Evolutionary conservation across 305 asterid genomes (phyloP).

Genomic region (Fraxinus platypoda): DNA sequence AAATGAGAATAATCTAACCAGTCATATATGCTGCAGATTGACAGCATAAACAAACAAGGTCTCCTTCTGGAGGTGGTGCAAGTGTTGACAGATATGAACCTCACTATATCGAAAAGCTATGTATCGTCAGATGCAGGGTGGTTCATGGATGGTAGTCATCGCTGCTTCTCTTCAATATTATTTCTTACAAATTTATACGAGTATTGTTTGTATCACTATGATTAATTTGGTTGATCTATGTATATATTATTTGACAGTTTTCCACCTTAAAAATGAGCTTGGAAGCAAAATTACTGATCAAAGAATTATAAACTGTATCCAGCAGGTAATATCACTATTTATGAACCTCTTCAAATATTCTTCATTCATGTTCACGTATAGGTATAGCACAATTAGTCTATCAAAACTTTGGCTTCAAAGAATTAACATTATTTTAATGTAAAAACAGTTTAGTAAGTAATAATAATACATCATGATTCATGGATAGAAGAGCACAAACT

Average conservation of each 20-base stretch:
- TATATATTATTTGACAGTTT: constrained; percentile 44
- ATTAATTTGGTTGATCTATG: neutral
- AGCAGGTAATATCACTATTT: constrained; percentile 39
- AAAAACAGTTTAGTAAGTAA: neutral
- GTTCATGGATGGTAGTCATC: constrained; percentile 76
- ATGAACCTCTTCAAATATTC: neutral
- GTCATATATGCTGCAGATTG: constrained; percentile 41
- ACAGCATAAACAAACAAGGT: constrained; percentile 68
- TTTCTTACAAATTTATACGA: neutral
- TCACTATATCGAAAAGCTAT: constrained; percentile 63
- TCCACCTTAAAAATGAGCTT: constrained; percentile 61
- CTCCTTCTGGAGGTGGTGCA: constrained; percentile 76
- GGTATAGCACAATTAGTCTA: neutral
- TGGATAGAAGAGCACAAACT: neutral
- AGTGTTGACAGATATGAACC: constrained; percentile 73
- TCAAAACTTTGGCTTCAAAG: neutral
- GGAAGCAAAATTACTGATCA: constrained; percentile 69
- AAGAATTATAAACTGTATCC: constrained; percentile 58
- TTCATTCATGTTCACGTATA: neutral
- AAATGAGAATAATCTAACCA: neutral
- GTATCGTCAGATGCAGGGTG: constrained; percentile 82
- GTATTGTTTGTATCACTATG: neutral
- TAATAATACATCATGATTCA: neutral
- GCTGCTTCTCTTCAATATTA: neutral
- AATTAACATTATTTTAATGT: neutral